Evolutionary conservation across 179 eudicot genomes (phyloP).

Genomic region (Patellifolia procumbens): DNA sequence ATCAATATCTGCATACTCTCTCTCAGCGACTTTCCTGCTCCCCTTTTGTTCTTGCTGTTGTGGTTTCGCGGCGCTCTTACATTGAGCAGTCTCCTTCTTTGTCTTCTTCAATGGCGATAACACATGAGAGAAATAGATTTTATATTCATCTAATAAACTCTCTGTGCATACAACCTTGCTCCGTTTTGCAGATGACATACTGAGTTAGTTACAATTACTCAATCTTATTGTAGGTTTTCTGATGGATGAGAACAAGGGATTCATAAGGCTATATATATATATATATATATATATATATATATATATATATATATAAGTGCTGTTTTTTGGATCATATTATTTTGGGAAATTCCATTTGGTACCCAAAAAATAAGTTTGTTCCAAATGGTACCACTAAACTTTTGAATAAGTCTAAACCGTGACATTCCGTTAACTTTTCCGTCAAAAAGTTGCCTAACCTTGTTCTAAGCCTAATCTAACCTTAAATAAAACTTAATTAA

Average conservation of each 20-base stretch:
- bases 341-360: too few relatives aligned
- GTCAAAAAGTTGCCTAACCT: too few relatives aligned
- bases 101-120: slow-evolving; percentile 26
- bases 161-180: slow-evolving; percentile 19
- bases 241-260: neutral
- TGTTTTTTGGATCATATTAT: too few relatives aligned
- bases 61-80: neutral
- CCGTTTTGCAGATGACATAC: slow-evolving; percentile 13
- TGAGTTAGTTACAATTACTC: neutral
- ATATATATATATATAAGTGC: slow-evolving; percentile 5
- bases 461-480: too few relatives aligned
- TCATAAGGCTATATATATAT: too few relatives aligned
- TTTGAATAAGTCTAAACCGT: too few relatives aligned
- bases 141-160: slow-evolving; percentile 32
- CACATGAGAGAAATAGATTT: slow-evolving; percentile 30
- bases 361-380: too few relatives aligned
- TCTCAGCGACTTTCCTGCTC: neutral
- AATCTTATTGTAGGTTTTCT: neutral
- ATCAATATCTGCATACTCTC: slow-evolving; percentile 6
- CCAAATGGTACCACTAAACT: too few relatives aligned
- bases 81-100: slow-evolving; percentile 8
- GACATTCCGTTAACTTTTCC: too few relatives aligned
- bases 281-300: too few relatives aligned
- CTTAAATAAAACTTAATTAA: too few relatives aligned
- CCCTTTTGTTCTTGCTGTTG: neutral